Conservation (phyloP, 495 filamentous ascomycete species). For the Talaromyces proteolyticus region DNA sequence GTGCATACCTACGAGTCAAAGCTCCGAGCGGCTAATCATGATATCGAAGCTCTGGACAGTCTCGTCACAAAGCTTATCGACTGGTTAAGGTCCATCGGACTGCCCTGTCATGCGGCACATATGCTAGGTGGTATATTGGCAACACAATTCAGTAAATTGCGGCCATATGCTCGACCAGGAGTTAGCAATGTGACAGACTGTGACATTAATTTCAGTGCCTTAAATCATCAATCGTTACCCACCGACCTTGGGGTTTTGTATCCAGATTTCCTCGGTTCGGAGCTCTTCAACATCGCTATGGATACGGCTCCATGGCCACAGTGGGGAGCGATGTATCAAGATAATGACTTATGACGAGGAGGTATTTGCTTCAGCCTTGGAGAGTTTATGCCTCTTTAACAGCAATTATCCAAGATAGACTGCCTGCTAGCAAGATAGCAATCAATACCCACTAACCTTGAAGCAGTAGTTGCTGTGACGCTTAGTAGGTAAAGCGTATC, state of each 20-base stretch:
- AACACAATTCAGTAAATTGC: slow-evolving; percentile 2
- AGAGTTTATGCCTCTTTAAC: too few relatives aligned
- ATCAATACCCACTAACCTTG: too few relatives aligned
- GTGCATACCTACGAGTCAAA: slow-evolving; percentile 30
- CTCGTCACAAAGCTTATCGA: slow-evolving; percentile 26
- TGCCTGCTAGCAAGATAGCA: too few relatives aligned
- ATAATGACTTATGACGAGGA: too few relatives aligned
- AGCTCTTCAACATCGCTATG: slow-evolving; percentile 3
- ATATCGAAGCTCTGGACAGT: slow-evolving; percentile 24
- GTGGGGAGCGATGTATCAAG: neutral
- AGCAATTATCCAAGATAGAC: too few relatives aligned
- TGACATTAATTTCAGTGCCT: neutral
- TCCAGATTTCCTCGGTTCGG: slow-evolving; percentile 1
- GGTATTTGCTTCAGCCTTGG: too few relatives aligned
- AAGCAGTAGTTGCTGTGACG: too few relatives aligned
- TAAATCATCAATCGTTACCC: neutral
- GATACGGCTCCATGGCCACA: slow-evolving; percentile 3
- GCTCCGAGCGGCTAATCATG: slow-evolving; percentile 13
- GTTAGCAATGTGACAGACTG: neutral
- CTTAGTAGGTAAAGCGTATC: too few relatives aligned
- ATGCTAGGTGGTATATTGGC: slow-evolving; percentile 29
- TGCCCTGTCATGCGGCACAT: slow-evolving; percentile 39
- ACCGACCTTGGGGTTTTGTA: neutral
- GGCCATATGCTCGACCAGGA: neutral
- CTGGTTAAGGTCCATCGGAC: slow-evolving; percentile 37